phyloP scores from a whole-genome alignment of 2,329 filamentous ascomycete species.

The Neocucurbitaria cava region DNA sequence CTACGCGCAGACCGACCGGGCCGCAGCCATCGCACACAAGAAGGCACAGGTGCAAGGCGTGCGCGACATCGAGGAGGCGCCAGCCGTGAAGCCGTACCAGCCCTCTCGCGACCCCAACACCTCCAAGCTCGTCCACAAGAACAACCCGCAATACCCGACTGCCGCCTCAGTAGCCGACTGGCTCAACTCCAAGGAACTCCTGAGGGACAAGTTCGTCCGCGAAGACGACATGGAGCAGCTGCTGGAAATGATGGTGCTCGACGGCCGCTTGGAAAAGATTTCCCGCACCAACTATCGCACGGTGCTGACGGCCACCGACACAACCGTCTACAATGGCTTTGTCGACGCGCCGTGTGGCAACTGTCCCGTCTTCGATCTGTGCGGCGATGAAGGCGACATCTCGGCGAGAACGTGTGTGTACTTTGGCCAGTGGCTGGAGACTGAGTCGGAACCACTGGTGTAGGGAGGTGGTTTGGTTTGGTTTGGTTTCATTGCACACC shows the following conservation, averaged over 20 bases:
- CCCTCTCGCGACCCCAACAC: constrained; percentile 30
- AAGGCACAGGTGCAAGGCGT: constrained; percentile 44
- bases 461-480: too few relatives aligned
- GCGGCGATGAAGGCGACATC: constrained; percentile 88
- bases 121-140: constrained; percentile 58
- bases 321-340: constrained; percentile 72
- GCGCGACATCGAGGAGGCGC: constrained; percentile 44
- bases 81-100: constrained; percentile 31
- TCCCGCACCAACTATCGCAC: constrained; percentile 60
- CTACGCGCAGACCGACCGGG: constrained; percentile 46
- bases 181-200: constrained; percentile 72
- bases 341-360: constrained; percentile 89
- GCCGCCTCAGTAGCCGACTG: constrained; percentile 77
- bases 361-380: constrained; percentile 93
- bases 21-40: constrained; percentile 42
- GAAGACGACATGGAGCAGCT: constrained; percentile 84
- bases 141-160: constrained; percentile 81
- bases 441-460: constrained; percentile 40
- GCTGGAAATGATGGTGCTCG: constrained; percentile 86
- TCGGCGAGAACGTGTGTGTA: constrained; percentile 91
- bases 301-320: constrained; percentile 48
- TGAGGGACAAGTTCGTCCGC: constrained; percentile 68
- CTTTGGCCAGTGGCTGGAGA: constrained; percentile 79
- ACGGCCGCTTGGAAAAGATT: constrained; percentile 77
- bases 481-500: too few relatives aligned